These are phyloP conservation scores for Sporothrix humicola DNA, from an alignment of 2,329 filamentous ascomycete genomes.

Conservation along the genomic window DNA sequence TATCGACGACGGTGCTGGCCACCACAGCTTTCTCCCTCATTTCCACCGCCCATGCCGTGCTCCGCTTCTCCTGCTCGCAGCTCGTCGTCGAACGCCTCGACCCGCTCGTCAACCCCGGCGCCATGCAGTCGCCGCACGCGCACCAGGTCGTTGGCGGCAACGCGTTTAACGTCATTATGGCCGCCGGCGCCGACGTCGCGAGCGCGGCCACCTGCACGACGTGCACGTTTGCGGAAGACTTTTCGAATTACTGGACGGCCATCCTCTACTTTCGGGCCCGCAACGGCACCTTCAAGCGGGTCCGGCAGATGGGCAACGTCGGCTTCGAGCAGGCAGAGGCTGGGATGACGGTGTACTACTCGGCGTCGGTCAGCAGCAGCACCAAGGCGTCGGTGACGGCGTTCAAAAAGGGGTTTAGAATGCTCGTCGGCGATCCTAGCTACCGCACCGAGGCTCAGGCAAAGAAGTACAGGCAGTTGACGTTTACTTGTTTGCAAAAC, in stretches of 20 bases:
- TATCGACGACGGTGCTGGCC: neutral
- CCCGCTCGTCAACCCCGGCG: slow-evolving; percentile 46
- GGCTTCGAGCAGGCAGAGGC: slow-evolving; percentile 26
- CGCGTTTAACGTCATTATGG: slow-evolving; percentile 49
- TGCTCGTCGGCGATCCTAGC: slow-evolving; percentile 45
- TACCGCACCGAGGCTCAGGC: slow-evolving; percentile 34
- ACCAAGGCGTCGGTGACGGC: slow-evolving; percentile 49
- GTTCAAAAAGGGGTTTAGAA: slow-evolving; percentile 52
- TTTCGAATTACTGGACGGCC: slow-evolving; percentile 47
- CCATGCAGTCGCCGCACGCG: slow-evolving; percentile 45
- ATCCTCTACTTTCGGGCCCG: slow-evolving; percentile 41
- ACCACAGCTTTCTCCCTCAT: neutral
- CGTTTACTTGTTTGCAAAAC: slow-evolving; percentile 38
- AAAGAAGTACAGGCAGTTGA: slow-evolving; percentile 37
- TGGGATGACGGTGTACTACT: slow-evolving; percentile 51
- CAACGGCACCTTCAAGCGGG: slow-evolving; percentile 42
- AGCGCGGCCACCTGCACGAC: slow-evolving; percentile 39
- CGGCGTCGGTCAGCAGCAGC: slow-evolving; percentile 48
- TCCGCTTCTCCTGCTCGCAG: slow-evolving; percentile 41
- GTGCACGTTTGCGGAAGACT: slow-evolving; percentile 45
- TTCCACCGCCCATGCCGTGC: neutral
- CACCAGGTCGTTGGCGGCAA: slow-evolving; percentile 50
- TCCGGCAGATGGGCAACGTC: slow-evolving; percentile 34
- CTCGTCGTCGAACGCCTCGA: slow-evolving; percentile 40
- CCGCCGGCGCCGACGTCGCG: slow-evolving; percentile 35